These are phyloP conservation scores for Colletotrichum godetiae DNA, from an alignment of 2,329 filamentous ascomycete genomes.

Conservation along the genomic window DNA sequence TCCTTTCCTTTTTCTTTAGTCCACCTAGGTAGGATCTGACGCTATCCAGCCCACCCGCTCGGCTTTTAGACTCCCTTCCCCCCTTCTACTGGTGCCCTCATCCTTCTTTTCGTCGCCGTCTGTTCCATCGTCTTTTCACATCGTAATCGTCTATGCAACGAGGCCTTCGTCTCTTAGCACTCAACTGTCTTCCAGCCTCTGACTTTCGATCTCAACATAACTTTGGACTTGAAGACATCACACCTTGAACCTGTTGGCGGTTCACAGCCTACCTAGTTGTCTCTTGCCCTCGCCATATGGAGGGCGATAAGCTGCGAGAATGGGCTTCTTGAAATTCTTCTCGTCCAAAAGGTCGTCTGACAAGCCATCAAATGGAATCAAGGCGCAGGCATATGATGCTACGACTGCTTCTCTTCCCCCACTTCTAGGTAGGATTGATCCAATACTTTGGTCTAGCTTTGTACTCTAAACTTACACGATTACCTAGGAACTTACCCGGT, in stretches of 20 bases:
- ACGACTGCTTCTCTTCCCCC: constrained; percentile 50
- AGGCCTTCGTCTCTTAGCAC: not conserved
- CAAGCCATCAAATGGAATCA: constrained; percentile 40
- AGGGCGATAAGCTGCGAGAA: constrained; percentile 37
- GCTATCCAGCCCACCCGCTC: constrained; percentile 5
- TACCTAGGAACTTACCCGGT: constrained; percentile 52
- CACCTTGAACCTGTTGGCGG: not conserved
- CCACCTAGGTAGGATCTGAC: constrained; percentile 9
- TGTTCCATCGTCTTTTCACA: not conserved
- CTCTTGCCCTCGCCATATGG: constrained; percentile 21
- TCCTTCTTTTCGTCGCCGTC: not conserved
- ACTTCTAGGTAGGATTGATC: constrained; percentile 45
- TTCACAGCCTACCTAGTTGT: not conserved
- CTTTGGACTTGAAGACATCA: not conserved
- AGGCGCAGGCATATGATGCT: constrained; percentile 51
- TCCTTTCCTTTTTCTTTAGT: constrained; percentile 29
- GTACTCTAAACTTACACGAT: constrained; percentile 15
- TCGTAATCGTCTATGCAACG: not conserved
- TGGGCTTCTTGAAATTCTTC: constrained; percentile 50
- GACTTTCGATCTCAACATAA: not conserved
- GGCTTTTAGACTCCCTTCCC: constrained; percentile 27
- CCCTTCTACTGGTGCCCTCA: not conserved
- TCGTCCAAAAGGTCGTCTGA: constrained; percentile 42
- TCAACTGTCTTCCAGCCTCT: not conserved
- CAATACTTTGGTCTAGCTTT: not conserved